phyloP scores from a whole-genome alignment of 495 filamentous ascomycete species.

The Aspergillus saccharolyticus region DNA sequence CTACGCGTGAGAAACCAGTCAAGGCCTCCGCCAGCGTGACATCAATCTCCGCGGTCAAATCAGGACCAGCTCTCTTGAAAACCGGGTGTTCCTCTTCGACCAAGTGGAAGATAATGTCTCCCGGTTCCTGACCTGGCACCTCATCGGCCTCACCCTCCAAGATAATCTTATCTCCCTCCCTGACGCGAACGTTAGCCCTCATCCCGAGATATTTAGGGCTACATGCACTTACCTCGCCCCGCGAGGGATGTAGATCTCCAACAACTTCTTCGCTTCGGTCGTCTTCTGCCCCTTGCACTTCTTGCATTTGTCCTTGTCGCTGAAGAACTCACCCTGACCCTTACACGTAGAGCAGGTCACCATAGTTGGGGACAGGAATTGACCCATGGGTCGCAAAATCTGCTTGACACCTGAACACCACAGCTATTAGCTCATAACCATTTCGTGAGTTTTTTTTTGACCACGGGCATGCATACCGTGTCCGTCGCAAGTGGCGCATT shows the following conservation, averaged over 20 bases:
- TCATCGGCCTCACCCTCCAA: conserved; percentile 95
- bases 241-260: conserved; percentile 93
- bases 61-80: conserved; percentile 76
- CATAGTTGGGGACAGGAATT: conserved; percentile 71
- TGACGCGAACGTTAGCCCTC: conserved; percentile 24
- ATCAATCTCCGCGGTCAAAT: conserved; percentile 73
- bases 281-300: conserved; percentile 93
- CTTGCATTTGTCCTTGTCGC: conserved; percentile 94
- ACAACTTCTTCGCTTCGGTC: conserved; percentile 76
- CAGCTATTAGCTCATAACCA: conserved; percentile 10
- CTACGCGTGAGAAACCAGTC: conserved; percentile 83
- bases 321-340: conserved; percentile 75
- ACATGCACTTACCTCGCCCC: conserved; percentile 56
- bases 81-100: conserved; percentile 73
- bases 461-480: conserved; percentile 40
- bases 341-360: conserved; percentile 72
- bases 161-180: conserved; percentile 82
- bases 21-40: conserved; percentile 81
- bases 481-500: conserved; percentile 79
- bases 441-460: not conserved
- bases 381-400: conserved; percentile 69
- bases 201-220: not conserved
- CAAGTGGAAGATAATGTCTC: conserved; percentile 85
- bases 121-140: conserved; percentile 81
- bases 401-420: conserved; percentile 53